These are phyloP conservation scores for Harringtonia lauricola DNA, from an alignment of 2,329 filamentous ascomycete species.

Conservation along the genomic window DNA sequence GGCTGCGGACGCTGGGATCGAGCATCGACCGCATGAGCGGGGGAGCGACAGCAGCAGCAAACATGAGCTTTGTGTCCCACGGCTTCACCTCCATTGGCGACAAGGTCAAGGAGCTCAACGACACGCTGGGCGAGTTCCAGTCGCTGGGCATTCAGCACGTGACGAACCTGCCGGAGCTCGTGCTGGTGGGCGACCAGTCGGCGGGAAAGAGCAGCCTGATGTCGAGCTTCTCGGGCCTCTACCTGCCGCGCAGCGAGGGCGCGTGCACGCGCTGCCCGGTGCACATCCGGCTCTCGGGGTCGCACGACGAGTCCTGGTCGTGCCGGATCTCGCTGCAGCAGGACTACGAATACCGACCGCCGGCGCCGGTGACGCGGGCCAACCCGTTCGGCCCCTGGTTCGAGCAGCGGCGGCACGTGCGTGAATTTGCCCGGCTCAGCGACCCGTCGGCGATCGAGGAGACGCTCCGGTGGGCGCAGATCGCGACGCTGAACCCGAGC, in stretches of 20 bases:
- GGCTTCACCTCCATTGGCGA: constrained; percentile 44
- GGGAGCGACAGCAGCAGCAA: too few species aligned
- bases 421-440: constrained; percentile 52
- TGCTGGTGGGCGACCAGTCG: constrained; percentile 75
- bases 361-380: constrained; percentile 27
- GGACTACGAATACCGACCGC: constrained; percentile 34
- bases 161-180: constrained; percentile 64
- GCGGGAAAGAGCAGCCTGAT: constrained; percentile 67
- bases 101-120: constrained; percentile 53
- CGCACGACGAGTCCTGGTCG: constrained; percentile 47
- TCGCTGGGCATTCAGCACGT: constrained; percentile 62
- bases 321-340: constrained; percentile 57
- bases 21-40: too few species aligned
- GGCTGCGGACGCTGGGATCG: background rate
- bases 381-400: constrained; percentile 58
- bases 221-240: constrained; percentile 58
- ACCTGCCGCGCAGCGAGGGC: constrained; percentile 57
- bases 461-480: constrained; percentile 62
- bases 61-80: constrained; percentile 22
- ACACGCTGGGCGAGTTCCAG: constrained; percentile 57
- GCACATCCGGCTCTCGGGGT: constrained; percentile 59
- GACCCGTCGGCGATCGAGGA: constrained; percentile 54
- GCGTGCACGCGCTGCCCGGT: constrained; percentile 75
- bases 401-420: constrained; percentile 31
- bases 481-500: constrained; percentile 62